Base-by-base conservation (phyloP, 2,329 filamentous ascomycete species). In the Hypoxylon sp. region DNA sequence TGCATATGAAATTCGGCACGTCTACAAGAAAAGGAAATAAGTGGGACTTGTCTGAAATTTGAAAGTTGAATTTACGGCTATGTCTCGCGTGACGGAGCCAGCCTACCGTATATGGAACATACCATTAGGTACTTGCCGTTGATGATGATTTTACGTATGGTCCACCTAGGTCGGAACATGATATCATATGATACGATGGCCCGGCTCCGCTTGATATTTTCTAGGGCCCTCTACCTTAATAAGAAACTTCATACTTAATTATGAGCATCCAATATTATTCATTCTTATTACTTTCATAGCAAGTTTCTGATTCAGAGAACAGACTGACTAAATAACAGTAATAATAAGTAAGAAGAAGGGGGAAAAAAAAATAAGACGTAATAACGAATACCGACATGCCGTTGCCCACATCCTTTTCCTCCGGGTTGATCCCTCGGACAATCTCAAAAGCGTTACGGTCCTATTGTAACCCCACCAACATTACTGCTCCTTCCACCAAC, bases 371-470 rank as follows among this genome's bases (percentile, higher is more conserved):
- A 42, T 35, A 47, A 44, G 39, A 57, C 17, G 11, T 33, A 57
- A 57, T 47, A 48, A 48, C 33, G 22, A 31, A 39, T 22, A 48
- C 33, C 31, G 54, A 68, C n/a, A 71, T 71, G 69, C 60, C 67
- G 63, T 60, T 70, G 60, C 39, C 69, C 66, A 70, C 63, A 51
- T 58, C 35, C 48, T 53, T 66, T 17, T 55, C 52, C 42, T 67
- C 67, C 52, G 63, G 67, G 58, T 57, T 70, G 66, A 61, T 70
- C 53, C 61, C 69, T 71, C 69, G 69, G 69, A 71, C 69, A 71
- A 70, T 71, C 67, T 70, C 67, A 54, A 67, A 54, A 59, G 63
- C 60, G 50, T 55, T 70, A 24, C 66, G 69, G 54, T 71, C 58
- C 50, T 69, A 67, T 46, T 62, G 57, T 63, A 67, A 71, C 69